Conservation (phyloP, 2,329 filamentous ascomycete genomes). For the Aciculosporium take region DNA sequence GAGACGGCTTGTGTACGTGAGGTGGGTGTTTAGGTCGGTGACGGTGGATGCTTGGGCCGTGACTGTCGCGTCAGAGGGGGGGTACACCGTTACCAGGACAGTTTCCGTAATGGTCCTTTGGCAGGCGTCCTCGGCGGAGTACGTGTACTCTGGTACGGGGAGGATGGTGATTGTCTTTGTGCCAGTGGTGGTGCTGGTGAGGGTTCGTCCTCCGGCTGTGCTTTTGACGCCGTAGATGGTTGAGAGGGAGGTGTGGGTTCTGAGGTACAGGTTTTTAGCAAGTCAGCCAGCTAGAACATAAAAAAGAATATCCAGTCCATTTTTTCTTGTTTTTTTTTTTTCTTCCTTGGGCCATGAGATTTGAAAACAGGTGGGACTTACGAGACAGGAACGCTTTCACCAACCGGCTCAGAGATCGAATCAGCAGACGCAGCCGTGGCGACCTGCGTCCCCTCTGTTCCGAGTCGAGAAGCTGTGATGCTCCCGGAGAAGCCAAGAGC, state of each 20-base stretch:
- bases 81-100: constrained; percentile 6
- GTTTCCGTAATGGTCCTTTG: constrained; percentile 4
- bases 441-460: constrained; percentile 2
- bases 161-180: constrained; percentile 12
- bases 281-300: background rate
- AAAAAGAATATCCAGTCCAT: background rate
- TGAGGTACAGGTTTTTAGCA: constrained; percentile 7
- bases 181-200: constrained; percentile 11
- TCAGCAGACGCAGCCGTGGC: constrained; percentile 1
- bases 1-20: constrained; percentile 10
- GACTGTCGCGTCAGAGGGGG: constrained; percentile 14
- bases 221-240: constrained; percentile 18
- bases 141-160: constrained; percentile 13
- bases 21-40: constrained; percentile 13
- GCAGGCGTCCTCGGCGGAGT: constrained; percentile 11
- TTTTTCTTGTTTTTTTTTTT: too few relatives aligned
- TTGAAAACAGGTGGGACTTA: constrained; percentile 12
- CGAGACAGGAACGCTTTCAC: constrained; percentile 20
- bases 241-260: constrained; percentile 19
- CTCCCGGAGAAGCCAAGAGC: constrained; percentile 6
- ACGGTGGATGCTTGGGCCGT: constrained; percentile 12
- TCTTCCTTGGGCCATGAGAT: too few relatives aligned
- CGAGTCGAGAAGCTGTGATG: constrained; percentile 6
- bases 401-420: background rate
- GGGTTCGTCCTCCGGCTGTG: background rate